Evolutionary conservation across 225 moss, liverwort and hornwort species (phyloP).

Genomic region (Physcomitrellopsis africana): DNA sequence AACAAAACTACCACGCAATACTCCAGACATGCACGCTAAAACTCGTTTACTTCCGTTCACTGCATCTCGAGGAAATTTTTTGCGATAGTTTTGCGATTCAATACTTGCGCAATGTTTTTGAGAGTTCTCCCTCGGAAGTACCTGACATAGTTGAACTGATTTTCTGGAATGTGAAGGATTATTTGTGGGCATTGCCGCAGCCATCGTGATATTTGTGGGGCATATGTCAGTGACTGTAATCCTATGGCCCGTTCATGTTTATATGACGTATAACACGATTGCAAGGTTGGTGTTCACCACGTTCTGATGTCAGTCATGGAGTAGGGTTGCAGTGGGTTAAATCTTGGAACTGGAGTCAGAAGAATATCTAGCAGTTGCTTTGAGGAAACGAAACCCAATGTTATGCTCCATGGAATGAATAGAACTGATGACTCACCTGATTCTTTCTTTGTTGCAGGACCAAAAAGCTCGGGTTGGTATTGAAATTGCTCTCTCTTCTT

Average conservation of each 20-base stretch:
- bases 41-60: neutral
- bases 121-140: neutral
- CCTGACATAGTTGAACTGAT: constrained; percentile 11
- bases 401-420: neutral
- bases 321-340: neutral
- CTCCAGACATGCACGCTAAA: neutral
- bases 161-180: constrained; percentile 51
- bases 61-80: neutral
- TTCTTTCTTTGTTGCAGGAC: constrained; percentile 46
- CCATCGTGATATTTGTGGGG: constrained; percentile 62
- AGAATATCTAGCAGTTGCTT: neutral
- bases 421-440: neutral
- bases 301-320: neutral
- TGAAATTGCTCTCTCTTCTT: constrained; percentile 59
- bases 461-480: constrained; percentile 68
- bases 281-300: constrained; percentile 50
- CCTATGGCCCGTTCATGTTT: constrained; percentile 74
- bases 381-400: neutral
- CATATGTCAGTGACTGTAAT: constrained; percentile 55
- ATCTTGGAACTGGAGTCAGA: neutral
- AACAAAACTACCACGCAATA: neutral
- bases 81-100: neutral
- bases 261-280: constrained; percentile 59
- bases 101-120: neutral
- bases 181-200: constrained; percentile 57